Percentiles rank a stretch among this genome's conserved stretches.
These are phyloP conservation scores for Graphilbum sp. DNA, from an alignment of 2,329 filamentous ascomycete genomes.

Conservation along the genomic window DNA sequence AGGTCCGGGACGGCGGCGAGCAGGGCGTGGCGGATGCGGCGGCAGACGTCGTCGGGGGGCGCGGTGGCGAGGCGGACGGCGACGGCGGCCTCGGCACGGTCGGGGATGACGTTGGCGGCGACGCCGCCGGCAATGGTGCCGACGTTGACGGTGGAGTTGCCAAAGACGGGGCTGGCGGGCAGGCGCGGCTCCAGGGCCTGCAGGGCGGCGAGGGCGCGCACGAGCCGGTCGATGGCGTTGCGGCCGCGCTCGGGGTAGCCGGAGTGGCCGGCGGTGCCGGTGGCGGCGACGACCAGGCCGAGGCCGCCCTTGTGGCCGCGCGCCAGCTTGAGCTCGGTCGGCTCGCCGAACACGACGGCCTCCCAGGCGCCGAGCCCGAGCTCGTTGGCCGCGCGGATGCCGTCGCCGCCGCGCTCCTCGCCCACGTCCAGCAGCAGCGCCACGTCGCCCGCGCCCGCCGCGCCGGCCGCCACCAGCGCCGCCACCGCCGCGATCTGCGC, in stretches of 20 bases:
- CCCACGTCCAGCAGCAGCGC: constrained; percentile 1
- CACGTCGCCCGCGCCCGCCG: not conserved
- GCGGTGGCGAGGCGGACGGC: not conserved
- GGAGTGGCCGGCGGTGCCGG: not conserved
- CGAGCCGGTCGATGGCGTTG: constrained; percentile 1
- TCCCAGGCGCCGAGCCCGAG: not conserved
- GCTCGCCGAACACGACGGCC: constrained; percentile 3
- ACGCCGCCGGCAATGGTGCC: constrained; percentile 1
- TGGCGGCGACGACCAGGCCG: not conserved
- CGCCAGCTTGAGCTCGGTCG: constrained; percentile 1
- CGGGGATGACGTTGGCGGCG: constrained; percentile 1
- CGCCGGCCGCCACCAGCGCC: not conserved
- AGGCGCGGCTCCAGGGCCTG: not conserved
- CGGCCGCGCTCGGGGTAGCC: constrained; percentile 1
- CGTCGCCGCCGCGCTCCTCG: constrained; percentile 2
- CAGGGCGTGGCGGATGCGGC: not conserved
- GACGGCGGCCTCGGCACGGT: not conserved
- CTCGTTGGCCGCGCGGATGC: constrained; percentile 1
- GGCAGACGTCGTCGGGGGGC: not conserved
- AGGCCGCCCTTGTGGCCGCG: constrained; percentile 1
- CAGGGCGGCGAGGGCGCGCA: not conserved
- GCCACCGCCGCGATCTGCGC: not conserved
- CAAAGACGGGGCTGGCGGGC: not conserved
- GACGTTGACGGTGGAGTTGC: constrained; percentile 1
- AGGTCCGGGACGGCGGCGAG: not conserved